A percentile compares a stretch with the other conserved stretches of the same genome.
phyloP scores from a whole-genome alignment of 2,329 filamentous ascomycete species.

The Nakataea oryzae region DNA sequence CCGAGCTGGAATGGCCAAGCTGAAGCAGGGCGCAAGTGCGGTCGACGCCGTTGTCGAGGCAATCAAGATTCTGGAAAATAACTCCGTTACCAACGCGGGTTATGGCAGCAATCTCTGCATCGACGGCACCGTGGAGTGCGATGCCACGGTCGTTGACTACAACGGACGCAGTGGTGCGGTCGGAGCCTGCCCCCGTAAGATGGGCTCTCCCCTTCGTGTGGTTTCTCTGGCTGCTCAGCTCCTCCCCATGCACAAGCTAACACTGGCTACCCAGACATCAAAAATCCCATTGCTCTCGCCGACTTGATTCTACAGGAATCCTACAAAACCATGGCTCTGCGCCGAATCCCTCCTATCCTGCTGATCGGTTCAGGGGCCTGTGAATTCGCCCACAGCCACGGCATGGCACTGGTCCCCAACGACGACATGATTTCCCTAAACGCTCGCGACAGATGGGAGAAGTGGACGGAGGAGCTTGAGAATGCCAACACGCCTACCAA shows the following conservation, averaged over 20 bases:
- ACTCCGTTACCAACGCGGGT: conserved; percentile 92
- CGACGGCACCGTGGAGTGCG: conserved; percentile 85
- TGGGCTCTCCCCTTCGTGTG: neutral
- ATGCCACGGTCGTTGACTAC: conserved; percentile 89
- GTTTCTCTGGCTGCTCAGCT: neutral
- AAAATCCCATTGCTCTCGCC: conserved; percentile 84
- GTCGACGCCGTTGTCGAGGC: conserved; percentile 86
- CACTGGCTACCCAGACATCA: conserved; percentile 59
- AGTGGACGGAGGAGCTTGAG: conserved; percentile 68
- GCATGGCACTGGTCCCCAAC: conserved; percentile 62
- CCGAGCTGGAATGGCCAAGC: conserved; percentile 71
- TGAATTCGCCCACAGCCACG: conserved; percentile 73
- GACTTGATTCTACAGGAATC: conserved; percentile 73
- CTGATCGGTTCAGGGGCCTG: conserved; percentile 78
- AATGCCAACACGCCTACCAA: conserved; percentile 14
- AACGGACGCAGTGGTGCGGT: conserved; percentile 84
- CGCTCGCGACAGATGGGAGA: conserved; percentile 66
- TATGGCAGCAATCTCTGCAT: conserved; percentile 92
- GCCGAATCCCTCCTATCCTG: conserved; percentile 85
- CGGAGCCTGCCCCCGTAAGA: conserved; percentile 73
- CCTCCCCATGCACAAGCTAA: neutral
- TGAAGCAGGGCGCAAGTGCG: conserved; percentile 69
- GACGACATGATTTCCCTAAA: conserved; percentile 71
- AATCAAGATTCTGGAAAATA: conserved; percentile 79
- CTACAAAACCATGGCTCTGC: conserved; percentile 66